Evolutionary conservation across 108 stramenopile species (phyloP), one percentile per base, ranked within the genome.

Genomic region (Pseudonitzschia delicatissima): DNA sequence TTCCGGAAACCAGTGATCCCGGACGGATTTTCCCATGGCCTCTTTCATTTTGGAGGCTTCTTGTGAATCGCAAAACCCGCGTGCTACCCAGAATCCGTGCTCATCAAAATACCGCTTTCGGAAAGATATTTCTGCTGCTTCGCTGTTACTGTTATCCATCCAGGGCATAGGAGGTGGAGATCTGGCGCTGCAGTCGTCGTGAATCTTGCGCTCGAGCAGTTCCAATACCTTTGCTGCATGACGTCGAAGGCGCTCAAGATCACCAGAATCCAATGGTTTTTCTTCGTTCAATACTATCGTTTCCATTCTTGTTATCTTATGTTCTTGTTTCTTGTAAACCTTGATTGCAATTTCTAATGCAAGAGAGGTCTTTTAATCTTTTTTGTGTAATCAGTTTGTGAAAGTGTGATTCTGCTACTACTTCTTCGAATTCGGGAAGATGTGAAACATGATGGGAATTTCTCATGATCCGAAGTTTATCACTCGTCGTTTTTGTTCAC

Each of bases 41-140:
- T 70, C 62, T 64, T 86, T 89, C 82, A 92, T 83, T 13, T 72
- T 80, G 6, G 45, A 28, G 1, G 82, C 76, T 65, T 85, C 79
- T 2, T 62, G 60, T 0, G 39, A 5, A 32, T 57, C 45, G 2
- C 72, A 69, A 64, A 89, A 86, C 6, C 72, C 40, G 9, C 67
- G 68, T 25, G 85, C 44, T 9, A 73, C 69, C 32, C 81, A 49
- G 68, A 87, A 91, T 7, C 90, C 90, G 57, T 83, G 57, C n/a
- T 51, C 53, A 71, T 88, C 85, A 66, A 91, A 91, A 59, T 76
- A 84, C 20, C 47, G 47, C 20, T 48, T 48, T 2, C 20, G 47
- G 23, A 48, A 48, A 6, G 47, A 48, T 7, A 23, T 63, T 35
- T 60, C 5, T 37, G 17, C 4, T n/a, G 44, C 44, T 26, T 63